A percentile compares a stretch with the other conserved stretches of the same genome.
Conservation (phyloP, 2,329 filamentous ascomycete genomes). For the Botryosphaeria agaves region DNA sequence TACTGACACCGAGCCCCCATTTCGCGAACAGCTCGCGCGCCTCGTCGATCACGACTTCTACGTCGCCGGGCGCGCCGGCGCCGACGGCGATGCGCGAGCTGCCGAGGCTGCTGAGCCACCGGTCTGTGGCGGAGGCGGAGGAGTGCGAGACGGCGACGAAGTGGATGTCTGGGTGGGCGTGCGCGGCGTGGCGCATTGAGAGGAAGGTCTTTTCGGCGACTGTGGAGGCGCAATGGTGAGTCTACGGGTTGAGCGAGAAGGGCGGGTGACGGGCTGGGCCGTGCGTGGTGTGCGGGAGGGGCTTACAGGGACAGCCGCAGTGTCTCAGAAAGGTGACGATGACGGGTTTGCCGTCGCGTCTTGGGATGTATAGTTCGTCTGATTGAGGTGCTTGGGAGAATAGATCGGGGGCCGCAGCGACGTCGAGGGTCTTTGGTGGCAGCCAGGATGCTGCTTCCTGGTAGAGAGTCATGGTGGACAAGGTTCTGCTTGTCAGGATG, state of each 20-base stretch:
- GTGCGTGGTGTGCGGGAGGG: neutral
- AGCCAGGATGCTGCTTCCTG: slow-evolving; percentile 26
- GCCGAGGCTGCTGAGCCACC: slow-evolving; percentile 20
- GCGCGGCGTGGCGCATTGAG: slow-evolving; percentile 13
- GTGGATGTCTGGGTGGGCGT: slow-evolving; percentile 10
- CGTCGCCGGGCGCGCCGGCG: slow-evolving; percentile 39
- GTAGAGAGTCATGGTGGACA: slow-evolving; percentile 20
- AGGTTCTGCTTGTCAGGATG: too few species aligned
- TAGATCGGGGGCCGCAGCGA: slow-evolving; percentile 29
- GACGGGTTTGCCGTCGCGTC: slow-evolving; percentile 33
- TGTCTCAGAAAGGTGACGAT: slow-evolving; percentile 53
- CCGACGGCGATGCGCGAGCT: too few species aligned
- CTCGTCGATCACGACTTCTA: slow-evolving; percentile 42
- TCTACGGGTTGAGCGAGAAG: neutral
- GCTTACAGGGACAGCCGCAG: slow-evolving; percentile 56
- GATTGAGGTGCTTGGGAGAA: slow-evolving; percentile 39
- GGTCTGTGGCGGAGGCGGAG: slow-evolving; percentile 12
- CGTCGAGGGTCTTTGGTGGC: slow-evolving; percentile 12
- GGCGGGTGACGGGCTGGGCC: too few species aligned
- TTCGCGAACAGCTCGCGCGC: slow-evolving; percentile 41
- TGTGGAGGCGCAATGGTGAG: slow-evolving; percentile 12
- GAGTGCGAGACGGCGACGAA: slow-evolving; percentile 20
- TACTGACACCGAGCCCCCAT: slow-evolving; percentile 48
- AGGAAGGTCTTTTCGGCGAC: slow-evolving; percentile 49
- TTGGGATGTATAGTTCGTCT: slow-evolving; percentile 33